A percentile compares a stretch with the other conserved stretches of the same genome.
phyloP scores from a whole-genome alignment of 2,329 filamentous ascomycete genomes.

The Immersiporthe knoxdaviesiana region DNA sequence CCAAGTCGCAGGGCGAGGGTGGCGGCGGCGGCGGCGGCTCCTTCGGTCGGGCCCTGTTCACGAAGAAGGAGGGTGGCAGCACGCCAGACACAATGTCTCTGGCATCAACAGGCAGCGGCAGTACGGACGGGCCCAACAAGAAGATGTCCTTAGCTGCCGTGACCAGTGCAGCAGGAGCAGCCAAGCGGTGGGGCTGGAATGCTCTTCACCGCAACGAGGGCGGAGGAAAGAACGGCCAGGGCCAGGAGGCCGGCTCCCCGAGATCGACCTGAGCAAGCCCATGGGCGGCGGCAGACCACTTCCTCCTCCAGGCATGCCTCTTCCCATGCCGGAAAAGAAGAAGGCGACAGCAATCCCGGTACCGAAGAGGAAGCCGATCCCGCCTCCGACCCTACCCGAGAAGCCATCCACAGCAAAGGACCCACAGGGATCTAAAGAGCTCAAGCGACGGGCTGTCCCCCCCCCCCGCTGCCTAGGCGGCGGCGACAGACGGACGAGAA shows the following conservation, averaged over 20 bases:
- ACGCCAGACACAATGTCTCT: constrained; percentile 42
- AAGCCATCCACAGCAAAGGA: constrained; percentile 25
- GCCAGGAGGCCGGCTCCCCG: constrained; percentile 31
- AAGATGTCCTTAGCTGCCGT: constrained; percentile 58
- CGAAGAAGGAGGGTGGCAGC: constrained; percentile 43
- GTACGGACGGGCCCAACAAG: constrained; percentile 42
- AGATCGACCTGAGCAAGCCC: constrained; percentile 61
- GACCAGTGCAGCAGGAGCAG: constrained; percentile 58
- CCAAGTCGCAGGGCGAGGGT: constrained; percentile 48
- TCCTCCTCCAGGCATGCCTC: constrained; percentile 77
- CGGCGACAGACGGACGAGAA: constrained; percentile 44
- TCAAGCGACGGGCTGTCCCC: constrained; percentile 41
- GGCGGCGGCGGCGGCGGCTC: too few species aligned
- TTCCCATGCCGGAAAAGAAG: constrained; percentile 69
- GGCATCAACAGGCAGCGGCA: constrained; percentile 39
- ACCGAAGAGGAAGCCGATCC: constrained; percentile 67
- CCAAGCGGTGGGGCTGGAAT: constrained; percentile 63
- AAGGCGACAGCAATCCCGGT: constrained; percentile 61
- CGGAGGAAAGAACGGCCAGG: constrained; percentile 34
- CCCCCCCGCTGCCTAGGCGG: constrained; percentile 55
- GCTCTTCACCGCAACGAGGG: constrained; percentile 53
- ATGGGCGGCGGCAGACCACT: constrained; percentile 83
- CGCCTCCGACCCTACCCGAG: constrained; percentile 41
- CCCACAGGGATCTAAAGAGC: constrained; percentile 11
- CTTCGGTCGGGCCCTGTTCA: constrained; percentile 46